Conservation (phyloP, 441 rosid species). For the Macaranga tanarius region DNA sequence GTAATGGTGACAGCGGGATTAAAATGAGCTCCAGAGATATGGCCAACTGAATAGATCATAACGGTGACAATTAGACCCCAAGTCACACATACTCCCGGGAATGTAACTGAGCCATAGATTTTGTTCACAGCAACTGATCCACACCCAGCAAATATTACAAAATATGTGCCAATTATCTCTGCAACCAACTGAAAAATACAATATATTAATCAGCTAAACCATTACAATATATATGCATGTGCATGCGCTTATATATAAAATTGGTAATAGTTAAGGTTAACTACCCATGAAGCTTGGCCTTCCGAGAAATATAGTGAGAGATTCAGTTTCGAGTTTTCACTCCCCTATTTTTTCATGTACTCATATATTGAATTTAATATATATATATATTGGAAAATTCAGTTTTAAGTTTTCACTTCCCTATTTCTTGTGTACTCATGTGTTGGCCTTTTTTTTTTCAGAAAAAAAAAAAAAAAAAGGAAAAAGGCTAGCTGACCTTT, state of each 20-base stretch:
- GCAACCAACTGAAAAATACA: conserved; percentile 48
- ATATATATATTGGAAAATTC: too few relatives aligned
- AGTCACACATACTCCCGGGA: conserved; percentile 69
- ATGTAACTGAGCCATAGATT: conserved; percentile 62
- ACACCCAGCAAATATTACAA: conserved; percentile 68
- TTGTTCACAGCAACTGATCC: conserved; percentile 74
- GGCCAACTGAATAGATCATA: conserved; percentile 69
- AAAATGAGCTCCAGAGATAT: conserved; percentile 84
- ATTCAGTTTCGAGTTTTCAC: too few relatives aligned
- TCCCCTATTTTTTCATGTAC: too few relatives aligned
- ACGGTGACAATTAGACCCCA: conserved; percentile 86
- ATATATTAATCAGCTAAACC: not conserved
- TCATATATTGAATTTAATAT: too few relatives aligned
- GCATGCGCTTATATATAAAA: too few relatives aligned
- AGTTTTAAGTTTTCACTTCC: too few relatives aligned
- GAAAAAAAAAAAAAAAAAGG: not conserved
- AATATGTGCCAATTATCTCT: conserved; percentile 69
- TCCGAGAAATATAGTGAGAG: too few relatives aligned
- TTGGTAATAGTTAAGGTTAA: too few relatives aligned
- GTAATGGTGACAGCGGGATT: conserved; percentile 77
- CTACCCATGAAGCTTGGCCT: too few relatives aligned
- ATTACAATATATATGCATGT: too few relatives aligned
- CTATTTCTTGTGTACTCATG: too few relatives aligned
- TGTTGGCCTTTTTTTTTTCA: too few relatives aligned
- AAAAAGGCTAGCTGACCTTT: conserved; percentile 37